Conservation (phyloP, 345 rosid species). For the Eucalyptus victrix region DNA sequence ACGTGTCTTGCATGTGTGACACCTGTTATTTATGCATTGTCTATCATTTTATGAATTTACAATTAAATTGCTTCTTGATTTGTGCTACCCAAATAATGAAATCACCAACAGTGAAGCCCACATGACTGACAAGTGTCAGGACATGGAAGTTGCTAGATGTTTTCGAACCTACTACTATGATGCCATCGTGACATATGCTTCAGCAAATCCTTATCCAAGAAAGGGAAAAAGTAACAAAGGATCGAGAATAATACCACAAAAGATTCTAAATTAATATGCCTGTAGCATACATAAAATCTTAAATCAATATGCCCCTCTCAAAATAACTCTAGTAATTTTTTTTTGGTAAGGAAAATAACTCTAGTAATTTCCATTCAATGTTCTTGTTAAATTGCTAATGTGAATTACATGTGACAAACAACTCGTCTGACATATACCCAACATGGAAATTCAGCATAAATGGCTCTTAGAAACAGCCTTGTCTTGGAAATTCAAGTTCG, state of each 20-base stretch:
- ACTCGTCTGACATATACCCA: rapidly evolving
- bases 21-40: neutral
- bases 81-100: neutral
- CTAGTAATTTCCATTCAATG: rapidly evolving
- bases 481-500: neutral
- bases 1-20: neutral
- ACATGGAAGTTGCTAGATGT: neutral
- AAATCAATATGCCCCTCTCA: neutral
- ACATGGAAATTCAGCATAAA: neutral
- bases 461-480: neutral
- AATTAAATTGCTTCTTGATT: neutral
- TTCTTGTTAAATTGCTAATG: neutral
- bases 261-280: neutral
- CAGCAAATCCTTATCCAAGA: neutral
- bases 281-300: neutral
- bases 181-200: neutral
- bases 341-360: too few species aligned
- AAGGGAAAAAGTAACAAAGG: neutral
- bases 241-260: neutral
- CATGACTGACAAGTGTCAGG: neutral
- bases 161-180: neutral
- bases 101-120: neutral
- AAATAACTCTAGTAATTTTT: neutral
- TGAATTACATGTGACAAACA: neutral
- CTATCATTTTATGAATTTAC: neutral